These are phyloP conservation scores for Colletotrichum cuscutae DNA, from an alignment of 2,329 filamentous ascomycete species.

Conservation along the genomic window DNA sequence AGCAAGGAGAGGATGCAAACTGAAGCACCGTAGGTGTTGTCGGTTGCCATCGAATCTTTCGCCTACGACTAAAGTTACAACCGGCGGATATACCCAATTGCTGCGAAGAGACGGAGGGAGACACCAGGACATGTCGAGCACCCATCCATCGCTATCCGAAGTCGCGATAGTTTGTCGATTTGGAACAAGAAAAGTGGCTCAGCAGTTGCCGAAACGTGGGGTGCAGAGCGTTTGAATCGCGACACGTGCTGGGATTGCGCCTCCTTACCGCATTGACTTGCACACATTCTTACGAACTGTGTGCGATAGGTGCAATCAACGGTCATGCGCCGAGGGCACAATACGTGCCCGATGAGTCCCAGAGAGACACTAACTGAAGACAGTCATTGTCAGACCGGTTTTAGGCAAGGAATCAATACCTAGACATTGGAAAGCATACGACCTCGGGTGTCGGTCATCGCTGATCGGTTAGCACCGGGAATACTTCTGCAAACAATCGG, in stretches of 20 bases:
- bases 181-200: background rate
- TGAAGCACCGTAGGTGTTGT: conserved; percentile 4
- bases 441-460: background rate
- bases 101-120: background rate
- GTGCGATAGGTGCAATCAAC: background rate
- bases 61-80: background rate
- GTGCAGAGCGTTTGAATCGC: background rate
- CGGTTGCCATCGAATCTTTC: conserved; percentile 7
- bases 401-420: background rate
- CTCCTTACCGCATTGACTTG: background rate
- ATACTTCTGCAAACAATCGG: background rate
- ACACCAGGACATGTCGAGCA: background rate
- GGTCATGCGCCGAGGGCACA: too few relatives aligned
- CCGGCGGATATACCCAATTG: background rate
- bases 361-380: background rate
- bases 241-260: background rate
- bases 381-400: background rate
- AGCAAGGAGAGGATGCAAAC: background rate
- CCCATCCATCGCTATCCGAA: background rate
- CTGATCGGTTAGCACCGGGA: conserved; percentile 4
- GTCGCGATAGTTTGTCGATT: background rate
- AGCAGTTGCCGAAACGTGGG: background rate
- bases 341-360: background rate
- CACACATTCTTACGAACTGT: background rate
- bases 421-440: background rate